These are phyloP conservation scores for Ceratocystis smalleyi DNA, from an alignment of 2,329 filamentous ascomycete species.

Conservation along the genomic window DNA sequence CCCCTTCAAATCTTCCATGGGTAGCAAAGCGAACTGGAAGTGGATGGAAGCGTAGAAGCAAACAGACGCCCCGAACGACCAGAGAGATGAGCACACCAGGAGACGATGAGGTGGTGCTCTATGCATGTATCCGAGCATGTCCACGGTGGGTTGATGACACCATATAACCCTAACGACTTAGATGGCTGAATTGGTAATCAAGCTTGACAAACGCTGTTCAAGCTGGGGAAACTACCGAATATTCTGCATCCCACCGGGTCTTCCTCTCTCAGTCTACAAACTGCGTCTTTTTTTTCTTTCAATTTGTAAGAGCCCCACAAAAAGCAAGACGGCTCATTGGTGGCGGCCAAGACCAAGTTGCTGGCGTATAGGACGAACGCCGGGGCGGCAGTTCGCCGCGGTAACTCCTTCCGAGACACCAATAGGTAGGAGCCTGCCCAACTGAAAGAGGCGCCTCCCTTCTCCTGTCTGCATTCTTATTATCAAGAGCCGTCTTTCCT, in stretches of 20 bases:
- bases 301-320: not conserved
- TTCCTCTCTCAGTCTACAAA: too few species aligned
- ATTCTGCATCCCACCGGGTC: not conserved
- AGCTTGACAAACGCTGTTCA: too few species aligned
- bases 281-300: too few species aligned
- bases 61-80: not conserved
- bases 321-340: not conserved
- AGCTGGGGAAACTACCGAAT: not conserved
- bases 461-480: too few species aligned
- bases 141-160: not conserved
- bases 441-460: too few species aligned
- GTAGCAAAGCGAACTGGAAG: not conserved
- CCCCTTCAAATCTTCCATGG: not conserved
- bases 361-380: too few species aligned
- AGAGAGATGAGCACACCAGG: too few species aligned
- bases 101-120: too few species aligned
- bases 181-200: not conserved
- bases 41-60: not conserved
- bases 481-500: too few species aligned
- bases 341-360: too few species aligned
- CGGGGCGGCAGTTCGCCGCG: not conserved
- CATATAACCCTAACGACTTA: not conserved
- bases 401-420: not conserved
- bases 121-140: too few species aligned
- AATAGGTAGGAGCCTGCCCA: too few species aligned